These are phyloP conservation scores for Aspergillus flavus DNA, from an alignment of 2,329 filamentous ascomycete genomes.

Conservation along the genomic window DNA sequence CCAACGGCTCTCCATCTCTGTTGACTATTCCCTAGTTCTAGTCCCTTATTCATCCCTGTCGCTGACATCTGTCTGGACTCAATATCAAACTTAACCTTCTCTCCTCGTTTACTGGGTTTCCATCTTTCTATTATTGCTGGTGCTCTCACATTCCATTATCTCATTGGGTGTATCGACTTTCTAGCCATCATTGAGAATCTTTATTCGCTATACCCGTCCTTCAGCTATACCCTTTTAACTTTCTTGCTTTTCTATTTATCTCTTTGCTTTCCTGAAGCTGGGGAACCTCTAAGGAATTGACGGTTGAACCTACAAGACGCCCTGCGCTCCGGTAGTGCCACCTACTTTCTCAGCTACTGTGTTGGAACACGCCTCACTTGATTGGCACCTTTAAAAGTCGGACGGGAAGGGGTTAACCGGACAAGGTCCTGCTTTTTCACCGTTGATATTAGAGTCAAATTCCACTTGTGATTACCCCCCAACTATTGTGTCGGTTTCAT, in stretches of 20 bases:
- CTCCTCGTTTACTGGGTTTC: not conserved
- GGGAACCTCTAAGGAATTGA: not conserved
- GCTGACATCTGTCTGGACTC: slow-evolving; percentile 1
- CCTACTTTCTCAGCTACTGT: not conserved
- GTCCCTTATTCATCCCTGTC: slow-evolving; percentile 3
- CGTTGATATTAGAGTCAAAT: not conserved
- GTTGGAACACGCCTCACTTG: not conserved
- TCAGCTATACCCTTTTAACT: not conserved
- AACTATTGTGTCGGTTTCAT: not conserved
- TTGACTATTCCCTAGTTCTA: slow-evolving; percentile 7
- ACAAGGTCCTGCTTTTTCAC: not conserved
- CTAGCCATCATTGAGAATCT: not conserved
- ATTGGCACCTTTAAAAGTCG: not conserved
- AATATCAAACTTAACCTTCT: slow-evolving; percentile 4
- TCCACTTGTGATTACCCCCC: not conserved
- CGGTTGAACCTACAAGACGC: not conserved
- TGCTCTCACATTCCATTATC: not conserved
- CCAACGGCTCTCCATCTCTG: not conserved
- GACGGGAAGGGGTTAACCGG: not conserved
- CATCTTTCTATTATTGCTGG: not conserved
- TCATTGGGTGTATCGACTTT: not conserved
- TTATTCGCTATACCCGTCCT: not conserved
- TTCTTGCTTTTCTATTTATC: not conserved
- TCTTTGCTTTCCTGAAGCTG: not conserved
- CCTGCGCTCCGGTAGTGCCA: not conserved